A percentile compares a stretch with the other conserved stretches of the same genome.
Evolutionary conservation across 306 rosid species (phyloP).

Genomic region (Alnus glutinosa): DNA sequence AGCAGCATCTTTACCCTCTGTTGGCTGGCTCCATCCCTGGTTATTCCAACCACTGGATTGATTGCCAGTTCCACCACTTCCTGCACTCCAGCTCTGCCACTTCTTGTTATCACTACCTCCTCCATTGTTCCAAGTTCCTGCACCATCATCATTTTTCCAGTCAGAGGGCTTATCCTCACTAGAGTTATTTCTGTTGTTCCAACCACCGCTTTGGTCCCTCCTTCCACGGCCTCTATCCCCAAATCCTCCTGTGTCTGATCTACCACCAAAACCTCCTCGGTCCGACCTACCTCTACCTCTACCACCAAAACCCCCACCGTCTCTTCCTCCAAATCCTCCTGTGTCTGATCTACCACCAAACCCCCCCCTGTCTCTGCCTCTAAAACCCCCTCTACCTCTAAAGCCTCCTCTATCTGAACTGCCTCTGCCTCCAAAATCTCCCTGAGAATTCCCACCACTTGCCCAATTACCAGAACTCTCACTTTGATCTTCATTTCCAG

Average conservation of each 20-base stretch:
- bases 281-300: slow-evolving; percentile 44
- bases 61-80: slow-evolving; percentile 33
- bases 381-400: slow-evolving; percentile 48
- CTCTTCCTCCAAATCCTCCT: slow-evolving; percentile 71
- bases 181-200: slow-evolving; percentile 44
- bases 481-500: slow-evolving; percentile 37
- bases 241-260: slow-evolving; percentile 47
- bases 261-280: slow-evolving; percentile 49
- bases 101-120: slow-evolving; percentile 29
- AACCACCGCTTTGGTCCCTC: slow-evolving; percentile 56
- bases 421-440: slow-evolving; percentile 39
- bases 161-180: slow-evolving; percentile 40
- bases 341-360: slow-evolving; percentile 38
- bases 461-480: slow-evolving; percentile 21
- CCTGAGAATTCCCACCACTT: slow-evolving; percentile 34
- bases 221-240: slow-evolving; percentile 78
- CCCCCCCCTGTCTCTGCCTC: slow-evolving; percentile 31
- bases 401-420: slow-evolving; percentile 52
- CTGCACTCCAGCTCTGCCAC: slow-evolving; percentile 39
- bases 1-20: slow-evolving; percentile 18
- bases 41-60: slow-evolving; percentile 28
- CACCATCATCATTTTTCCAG: slow-evolving; percentile 46
- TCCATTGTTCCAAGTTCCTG: slow-evolving; percentile 44
- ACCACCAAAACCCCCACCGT: slow-evolving; percentile 16
- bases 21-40: slow-evolving; percentile 31